Base-by-base conservation (phyloP, 441 rosid genomes). In the Aquilaria agallochum region DNA sequence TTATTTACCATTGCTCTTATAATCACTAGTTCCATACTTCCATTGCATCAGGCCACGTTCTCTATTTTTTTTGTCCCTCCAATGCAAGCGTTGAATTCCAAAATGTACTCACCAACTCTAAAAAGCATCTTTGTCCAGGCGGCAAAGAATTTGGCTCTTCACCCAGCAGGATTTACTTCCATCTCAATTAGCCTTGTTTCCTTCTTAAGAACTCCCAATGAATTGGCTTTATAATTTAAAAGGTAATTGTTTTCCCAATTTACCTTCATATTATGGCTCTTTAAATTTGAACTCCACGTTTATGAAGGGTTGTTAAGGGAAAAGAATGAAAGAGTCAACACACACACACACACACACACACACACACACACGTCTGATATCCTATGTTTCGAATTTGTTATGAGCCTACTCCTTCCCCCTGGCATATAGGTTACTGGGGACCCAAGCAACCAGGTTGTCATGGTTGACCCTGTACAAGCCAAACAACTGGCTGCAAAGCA, bases 391-490 rank as follows among this genome's bases (percentile, higher is more conserved):
- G 53, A 33, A 65, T 46, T 36, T 53, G 30, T 44, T 10, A 15
- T 42, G 46, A 15, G 47, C 8, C 58, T 48, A 6, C 15, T 4
- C 10, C 46, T 5, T 31, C 31, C 66, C 58, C 49, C 20, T 68
- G 20, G 72, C 58, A 44, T 72, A 49, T 67, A 83, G 88, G 76
- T 81, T 55, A 72, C 83, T 53, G 72, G 68, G 63, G 68, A 36
- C 56, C 64, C 64, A 5, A 47, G 70, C 50, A 75, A 71, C 2
- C 80, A 73, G 60, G 69, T 85, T 40, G 71, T 80, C 68, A 93
- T 93, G 98, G 97, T 93, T 60, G 97, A 90, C 67, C 98, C 97
- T 62, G 56, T 76, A 68, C 96, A 93, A 59, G 98, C 98, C 45
- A 93, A 90, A 74, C 76, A 75, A 64, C 72, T 93, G 62, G 98